Percentiles rank a stretch among this genome's conserved stretches.
phyloP scores from a whole-genome alignment of 306 rosid species.

The Pterocarpus santalinus region DNA sequence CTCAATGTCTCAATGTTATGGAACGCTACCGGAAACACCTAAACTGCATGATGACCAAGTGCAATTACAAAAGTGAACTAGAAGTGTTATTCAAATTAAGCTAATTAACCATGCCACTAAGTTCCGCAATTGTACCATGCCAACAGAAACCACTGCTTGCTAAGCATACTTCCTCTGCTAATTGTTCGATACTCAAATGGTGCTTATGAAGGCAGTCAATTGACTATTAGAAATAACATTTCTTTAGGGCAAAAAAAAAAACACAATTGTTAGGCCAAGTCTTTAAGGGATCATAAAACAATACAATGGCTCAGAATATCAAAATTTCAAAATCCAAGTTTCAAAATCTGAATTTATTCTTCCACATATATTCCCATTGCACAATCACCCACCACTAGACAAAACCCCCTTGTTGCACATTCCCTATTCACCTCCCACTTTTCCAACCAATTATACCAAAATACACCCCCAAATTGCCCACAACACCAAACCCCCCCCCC shows the following conservation, averaged over 20 bases:
- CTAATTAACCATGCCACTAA: constrained; percentile 24
- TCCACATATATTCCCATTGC: neutral
- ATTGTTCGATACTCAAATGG: constrained; percentile 26
- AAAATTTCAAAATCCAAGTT: constrained; percentile 34
- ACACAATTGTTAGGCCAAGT: neutral
- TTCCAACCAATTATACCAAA: constrained; percentile 17
- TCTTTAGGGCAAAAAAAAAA: neutral
- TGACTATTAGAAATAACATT: neutral
- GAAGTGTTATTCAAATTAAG: constrained; percentile 30
- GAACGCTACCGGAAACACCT: constrained; percentile 22
- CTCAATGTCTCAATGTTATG: constrained; percentile 21
- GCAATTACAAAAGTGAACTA: constrained; percentile 20
- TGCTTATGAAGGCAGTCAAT: neutral
- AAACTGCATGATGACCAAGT: neutral
- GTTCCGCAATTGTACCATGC: constrained; percentile 27
- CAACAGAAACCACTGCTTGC: constrained; percentile 20
- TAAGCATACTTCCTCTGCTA: constrained; percentile 9
- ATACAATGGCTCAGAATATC: constrained; percentile 16
- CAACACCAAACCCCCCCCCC: neutral
- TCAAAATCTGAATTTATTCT: constrained; percentile 11
- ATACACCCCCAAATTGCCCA: constrained; percentile 35
- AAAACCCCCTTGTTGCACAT: constrained; percentile 21
- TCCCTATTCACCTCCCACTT: constrained; percentile 28
- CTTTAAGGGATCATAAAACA: constrained; percentile 1
- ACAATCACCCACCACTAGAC: constrained; percentile 1